These are phyloP conservation scores for Phyllosticta ampelicida DNA, from an alignment of 2,329 filamentous ascomycete species.

Conservation along the genomic window DNA sequence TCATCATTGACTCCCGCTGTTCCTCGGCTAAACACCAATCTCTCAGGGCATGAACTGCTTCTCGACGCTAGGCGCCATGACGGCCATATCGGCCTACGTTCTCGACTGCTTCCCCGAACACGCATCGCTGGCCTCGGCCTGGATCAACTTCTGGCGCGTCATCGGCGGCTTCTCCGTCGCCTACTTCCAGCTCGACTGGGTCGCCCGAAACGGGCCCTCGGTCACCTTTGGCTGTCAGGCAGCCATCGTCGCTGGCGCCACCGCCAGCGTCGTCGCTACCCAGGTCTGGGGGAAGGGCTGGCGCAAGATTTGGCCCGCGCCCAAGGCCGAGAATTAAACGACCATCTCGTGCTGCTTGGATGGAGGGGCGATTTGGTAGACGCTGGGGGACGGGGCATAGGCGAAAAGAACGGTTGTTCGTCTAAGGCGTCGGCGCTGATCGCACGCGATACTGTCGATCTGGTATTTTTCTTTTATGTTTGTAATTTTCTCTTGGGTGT, in stretches of 20 bases:
- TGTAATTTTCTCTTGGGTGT: background rate
- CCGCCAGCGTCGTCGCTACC: conserved; percentile 18
- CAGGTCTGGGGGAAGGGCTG: conserved; percentile 21
- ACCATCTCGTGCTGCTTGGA: too few relatives aligned
- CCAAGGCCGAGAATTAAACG: conserved; percentile 3
- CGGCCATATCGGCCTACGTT: conserved; percentile 25
- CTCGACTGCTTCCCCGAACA: conserved; percentile 25
- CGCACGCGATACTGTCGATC: background rate
- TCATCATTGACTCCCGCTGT: background rate
- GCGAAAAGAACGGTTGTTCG: background rate
- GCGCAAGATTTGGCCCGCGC: conserved; percentile 15
- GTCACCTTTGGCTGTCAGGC: conserved; percentile 27
- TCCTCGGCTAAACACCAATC: background rate
- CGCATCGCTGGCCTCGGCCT: conserved; percentile 22
- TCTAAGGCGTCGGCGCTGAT: background rate
- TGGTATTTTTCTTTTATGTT: background rate
- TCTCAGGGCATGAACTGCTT: conserved; percentile 22
- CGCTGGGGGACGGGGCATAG: too few relatives aligned
- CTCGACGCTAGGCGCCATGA: conserved; percentile 22
- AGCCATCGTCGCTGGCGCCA: conserved; percentile 22
- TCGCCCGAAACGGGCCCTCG: conserved; percentile 19
- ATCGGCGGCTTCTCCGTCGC: conserved; percentile 24
- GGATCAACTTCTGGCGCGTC: conserved; percentile 25
- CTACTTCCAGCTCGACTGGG: conserved; percentile 28
- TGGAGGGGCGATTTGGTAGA: too few relatives aligned